phyloP scores from a whole-genome alignment of 805 yeast species.

The Kuraishia ogatae region DNA sequence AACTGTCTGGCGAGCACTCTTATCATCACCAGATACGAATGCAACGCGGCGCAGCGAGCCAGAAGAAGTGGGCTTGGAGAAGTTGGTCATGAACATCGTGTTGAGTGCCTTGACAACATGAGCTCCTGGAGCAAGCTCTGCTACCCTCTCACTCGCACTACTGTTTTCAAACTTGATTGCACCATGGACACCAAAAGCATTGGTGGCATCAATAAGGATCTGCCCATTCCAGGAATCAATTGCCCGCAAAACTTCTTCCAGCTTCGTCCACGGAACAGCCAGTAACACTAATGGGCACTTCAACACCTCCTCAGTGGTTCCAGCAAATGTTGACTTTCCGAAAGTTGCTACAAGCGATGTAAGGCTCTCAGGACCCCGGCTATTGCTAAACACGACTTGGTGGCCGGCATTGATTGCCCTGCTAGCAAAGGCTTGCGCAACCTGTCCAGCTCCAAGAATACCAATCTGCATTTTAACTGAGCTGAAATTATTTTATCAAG shows the following conservation, averaged over 20 bases:
- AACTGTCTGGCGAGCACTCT: neutral
- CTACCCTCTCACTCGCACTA: neutral
- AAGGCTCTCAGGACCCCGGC: neutral
- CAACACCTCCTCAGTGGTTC: neutral
- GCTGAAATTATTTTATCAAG: no score
- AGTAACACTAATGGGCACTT: neutral
- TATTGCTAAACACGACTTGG: neutral
- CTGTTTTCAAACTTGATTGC: neutral
- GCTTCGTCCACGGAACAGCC: neutral
- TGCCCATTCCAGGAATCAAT: neutral
- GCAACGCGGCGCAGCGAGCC: neutral
- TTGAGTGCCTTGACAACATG: neutral
- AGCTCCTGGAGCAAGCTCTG: neutral
- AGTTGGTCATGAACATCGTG: neutral
- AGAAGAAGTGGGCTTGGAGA: neutral
- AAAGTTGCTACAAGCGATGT: neutral
- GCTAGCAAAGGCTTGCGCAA: neutral
- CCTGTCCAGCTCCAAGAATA: neutral
- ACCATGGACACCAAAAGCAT: neutral
- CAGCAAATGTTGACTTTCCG: neutral
- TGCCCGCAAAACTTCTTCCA: neutral
- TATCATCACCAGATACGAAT: neutral
- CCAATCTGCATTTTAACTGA: neutral
- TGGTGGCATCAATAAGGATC: neutral
- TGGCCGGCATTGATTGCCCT: neutral